Evolutionary conservation across 257 asterid species (phyloP), one percentile per base, ranked within the genome.

Genomic region (Petunia axillaris): DNA sequence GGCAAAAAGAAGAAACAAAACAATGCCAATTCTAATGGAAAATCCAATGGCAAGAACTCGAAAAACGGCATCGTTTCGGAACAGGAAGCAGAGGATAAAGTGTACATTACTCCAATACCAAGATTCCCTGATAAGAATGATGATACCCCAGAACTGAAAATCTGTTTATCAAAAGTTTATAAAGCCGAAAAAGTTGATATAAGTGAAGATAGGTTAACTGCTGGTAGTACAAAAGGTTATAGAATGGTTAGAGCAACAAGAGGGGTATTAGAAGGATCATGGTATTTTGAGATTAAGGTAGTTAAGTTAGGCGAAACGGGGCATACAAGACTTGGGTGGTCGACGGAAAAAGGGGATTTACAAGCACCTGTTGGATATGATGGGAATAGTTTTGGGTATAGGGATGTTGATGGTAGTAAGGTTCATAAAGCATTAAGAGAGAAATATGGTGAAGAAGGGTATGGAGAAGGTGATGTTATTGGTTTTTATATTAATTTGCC

Each of bases 361-460:
- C 99, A 96, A 86, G 99, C 98, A 2, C 99, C 99, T 0, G 98
- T 92, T 38, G 99, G 99, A 41, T 96, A 91, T 81, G 99, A 96
- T 87, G 97, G 87, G 80, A 91, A 90, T 87, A 91, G 99, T 86
- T 96, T 89, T 64, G 98, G 98, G 16, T 95, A 91, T 71, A 90
- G 99, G 82, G 99, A 95, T 87, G 80, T 90, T 85, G 99, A 93
- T 83, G 99, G 99, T 78, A 85, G 93, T 78, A 95, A 91, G 85
- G 91, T 95, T 85, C 95, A 93, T 81, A 95, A 93, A 88, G 99
- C 98, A n/a, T 85, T 91, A 85, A 90, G 99, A 86, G 98, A 92
- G 82, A 86, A 86, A 85, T 95, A 91, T 54, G 97, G 97, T 15
- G 91, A 89, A 70, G 97, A 88, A 82, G 98, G 98, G 41, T 96